These are phyloP conservation scores for Aspergillus egyptiacus DNA, from an alignment of 495 filamentous ascomycete genomes.

Conservation along the genomic window DNA sequence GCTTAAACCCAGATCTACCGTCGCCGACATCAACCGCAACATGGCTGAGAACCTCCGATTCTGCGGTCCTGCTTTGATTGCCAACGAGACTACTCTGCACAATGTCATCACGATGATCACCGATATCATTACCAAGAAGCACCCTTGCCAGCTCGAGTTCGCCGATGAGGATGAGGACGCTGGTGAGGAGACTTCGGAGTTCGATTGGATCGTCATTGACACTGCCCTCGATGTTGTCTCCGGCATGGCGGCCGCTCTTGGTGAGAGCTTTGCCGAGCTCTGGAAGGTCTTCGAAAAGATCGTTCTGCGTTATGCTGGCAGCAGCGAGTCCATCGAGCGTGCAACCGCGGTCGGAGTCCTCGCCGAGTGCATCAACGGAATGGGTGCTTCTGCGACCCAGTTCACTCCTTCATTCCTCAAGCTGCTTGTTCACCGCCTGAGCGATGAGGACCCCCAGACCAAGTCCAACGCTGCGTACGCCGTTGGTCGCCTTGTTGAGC, in stretches of 20 bases:
- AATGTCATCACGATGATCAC: constrained; percentile 63
- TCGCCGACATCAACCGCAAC: constrained; percentile 93
- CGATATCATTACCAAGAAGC: constrained; percentile 74
- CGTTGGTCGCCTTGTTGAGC: constrained; percentile 72
- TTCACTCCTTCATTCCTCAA: constrained; percentile 71
- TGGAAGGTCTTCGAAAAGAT: constrained; percentile 94
- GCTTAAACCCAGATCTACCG: constrained; percentile 57
- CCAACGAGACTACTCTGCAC: constrained; percentile 55
- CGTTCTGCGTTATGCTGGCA: constrained; percentile 78
- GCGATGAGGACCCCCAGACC: constrained; percentile 85
- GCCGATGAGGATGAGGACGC: constrained; percentile 65
- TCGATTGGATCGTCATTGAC: constrained; percentile 95
- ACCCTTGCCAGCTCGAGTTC: constrained; percentile 88
- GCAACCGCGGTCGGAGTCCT: constrained; percentile 84
- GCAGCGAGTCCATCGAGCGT: constrained; percentile 77
- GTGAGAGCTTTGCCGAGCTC: constrained; percentile 71
- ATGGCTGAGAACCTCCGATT: constrained; percentile 88
- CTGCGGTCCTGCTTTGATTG: constrained; percentile 81
- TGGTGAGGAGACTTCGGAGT: constrained; percentile 82
- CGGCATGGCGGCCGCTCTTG: constrained; percentile 75
- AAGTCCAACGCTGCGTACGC: constrained; percentile 94
- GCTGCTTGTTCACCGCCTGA: constrained; percentile 77
- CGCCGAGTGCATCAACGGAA: constrained; percentile 83
- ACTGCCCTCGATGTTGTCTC: constrained; percentile 86
- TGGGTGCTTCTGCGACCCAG: constrained; percentile 70